Percentiles rank a stretch among this genome's conserved stretches.
These are phyloP conservation scores for Nicotiana tabacum DNA, from an alignment of 257 asterid species.

Conservation along the genomic window DNA sequence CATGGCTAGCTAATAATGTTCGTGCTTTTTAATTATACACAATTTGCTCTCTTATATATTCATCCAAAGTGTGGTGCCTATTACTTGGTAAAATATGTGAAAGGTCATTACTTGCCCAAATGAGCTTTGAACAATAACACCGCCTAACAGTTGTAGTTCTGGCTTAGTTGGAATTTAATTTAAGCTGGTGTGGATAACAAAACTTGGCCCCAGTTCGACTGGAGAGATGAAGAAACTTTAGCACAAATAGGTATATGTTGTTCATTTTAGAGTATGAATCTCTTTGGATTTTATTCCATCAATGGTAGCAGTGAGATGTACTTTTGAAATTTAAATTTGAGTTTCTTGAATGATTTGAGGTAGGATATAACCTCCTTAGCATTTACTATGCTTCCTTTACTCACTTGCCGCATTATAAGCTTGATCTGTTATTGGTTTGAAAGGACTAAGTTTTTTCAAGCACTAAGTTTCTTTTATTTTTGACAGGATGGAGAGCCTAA, in stretches of 20 bases:
- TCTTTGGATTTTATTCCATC: background rate
- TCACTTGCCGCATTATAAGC: background rate
- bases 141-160: background rate
- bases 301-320: background rate
- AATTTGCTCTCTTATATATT: background rate
- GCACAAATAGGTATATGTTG: background rate
- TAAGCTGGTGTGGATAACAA: background rate
- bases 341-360: slow-evolving; percentile 1
- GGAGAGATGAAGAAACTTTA: background rate
- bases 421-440: background rate
- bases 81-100: background rate
- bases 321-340: background rate
- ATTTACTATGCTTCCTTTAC: background rate
- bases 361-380: slow-evolving; percentile 4
- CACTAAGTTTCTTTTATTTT: slow-evolving; percentile 18
- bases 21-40: background rate
- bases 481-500: slow-evolving; percentile 68
- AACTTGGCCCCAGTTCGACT: background rate
- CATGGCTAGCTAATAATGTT: background rate
- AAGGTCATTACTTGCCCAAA: background rate
- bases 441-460: slow-evolving; percentile 1
- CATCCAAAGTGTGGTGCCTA: background rate
- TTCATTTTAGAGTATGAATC: background rate
- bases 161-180: background rate
- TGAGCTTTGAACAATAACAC: background rate